Base-by-base conservation (phyloP, 768 basidiomycete genomes). In the Gyrodon lividus region DNA sequence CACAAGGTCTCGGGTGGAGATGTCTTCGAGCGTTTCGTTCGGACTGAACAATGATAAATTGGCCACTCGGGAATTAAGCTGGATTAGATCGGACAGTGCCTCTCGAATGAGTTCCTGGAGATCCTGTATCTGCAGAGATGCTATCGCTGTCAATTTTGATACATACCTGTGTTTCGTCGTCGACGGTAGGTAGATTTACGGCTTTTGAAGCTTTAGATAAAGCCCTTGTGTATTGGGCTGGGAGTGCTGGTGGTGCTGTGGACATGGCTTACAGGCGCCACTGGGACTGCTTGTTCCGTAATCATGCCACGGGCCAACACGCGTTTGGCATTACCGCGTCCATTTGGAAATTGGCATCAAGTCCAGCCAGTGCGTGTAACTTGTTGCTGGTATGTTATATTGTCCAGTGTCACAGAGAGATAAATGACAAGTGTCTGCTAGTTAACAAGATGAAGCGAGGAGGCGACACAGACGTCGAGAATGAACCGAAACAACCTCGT, bases 1-100 rank as follows among this genome's bases (percentile, higher is more conserved):
- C 2, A 86, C 71, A 31, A 94, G 71, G 70, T 93, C 83, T 30
- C 75, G 70, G 2, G 92, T 91, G 3, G 87, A 75, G 49, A 96
- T 83, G 66, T 96, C 92, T 40, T 92, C 87, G 16, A 93, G 71
- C 0, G 75, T 76, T 62, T 96, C 92, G 61, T 95, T 95, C 4
- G 84, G 74, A 51, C 91, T 93, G 72, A 95, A 92, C 31, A 95
- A 70, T 0, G 82, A 79, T 39, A 94, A 73, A 34, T 75, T 76
- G 22, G 76, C 58, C 49, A 92, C 75, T 22, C 82, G 78, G 28
- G 76, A 70, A 41, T 74, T 70, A 34, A 89, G 68, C 38, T 72
- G 70, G 22, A 72, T 70, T 26, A 93, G 71, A 71, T 90, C 82
- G 6, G 68, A 64, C 45, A 87, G 64, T 38, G 81, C 74, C 42